phyloP scores from a whole-genome alignment of 306 rosid genomes.

The Nissolia schottii region DNA sequence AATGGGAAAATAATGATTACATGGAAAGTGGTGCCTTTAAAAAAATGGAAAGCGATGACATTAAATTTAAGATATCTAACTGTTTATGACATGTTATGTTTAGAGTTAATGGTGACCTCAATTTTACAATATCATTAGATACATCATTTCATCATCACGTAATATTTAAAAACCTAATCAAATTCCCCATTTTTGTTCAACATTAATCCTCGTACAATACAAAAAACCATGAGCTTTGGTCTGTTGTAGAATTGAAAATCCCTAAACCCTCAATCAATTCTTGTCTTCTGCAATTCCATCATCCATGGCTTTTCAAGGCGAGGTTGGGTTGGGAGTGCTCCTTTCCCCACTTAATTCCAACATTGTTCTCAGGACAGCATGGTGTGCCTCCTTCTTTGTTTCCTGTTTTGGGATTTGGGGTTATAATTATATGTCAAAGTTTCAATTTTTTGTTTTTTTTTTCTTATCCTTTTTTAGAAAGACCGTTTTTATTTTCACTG shows the following conservation, averaged over 20 bases:
- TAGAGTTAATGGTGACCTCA: too few relatives aligned
- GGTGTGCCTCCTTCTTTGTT: slow-evolving; percentile 26
- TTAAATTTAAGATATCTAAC: too few relatives aligned
- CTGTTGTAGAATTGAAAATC: background rate
- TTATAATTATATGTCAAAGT: background rate
- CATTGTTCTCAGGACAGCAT: slow-evolving; percentile 40
- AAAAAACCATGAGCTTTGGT: background rate
- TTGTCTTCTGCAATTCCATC: background rate
- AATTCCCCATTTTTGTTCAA: too few relatives aligned
- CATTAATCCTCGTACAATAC: background rate
- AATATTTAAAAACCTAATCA: too few relatives aligned
- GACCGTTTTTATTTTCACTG: background rate
- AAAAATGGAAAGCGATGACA: too few relatives aligned
- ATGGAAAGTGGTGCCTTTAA: too few relatives aligned
- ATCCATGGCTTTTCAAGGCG: background rate
- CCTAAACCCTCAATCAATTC: background rate
- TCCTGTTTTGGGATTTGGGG: background rate
- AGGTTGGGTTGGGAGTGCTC: slow-evolving; percentile 42
- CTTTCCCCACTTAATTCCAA: slow-evolving; percentile 38
- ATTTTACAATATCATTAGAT: too few relatives aligned
- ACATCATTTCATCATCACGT: too few relatives aligned
- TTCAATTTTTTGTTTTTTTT: background rate
- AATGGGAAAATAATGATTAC: too few relatives aligned
- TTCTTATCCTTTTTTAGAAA: background rate
- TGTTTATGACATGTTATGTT: too few relatives aligned